Base-by-base conservation (phyloP, 2,329 filamentous ascomycete genomes). In the Tolypocladium paradoxum region DNA sequence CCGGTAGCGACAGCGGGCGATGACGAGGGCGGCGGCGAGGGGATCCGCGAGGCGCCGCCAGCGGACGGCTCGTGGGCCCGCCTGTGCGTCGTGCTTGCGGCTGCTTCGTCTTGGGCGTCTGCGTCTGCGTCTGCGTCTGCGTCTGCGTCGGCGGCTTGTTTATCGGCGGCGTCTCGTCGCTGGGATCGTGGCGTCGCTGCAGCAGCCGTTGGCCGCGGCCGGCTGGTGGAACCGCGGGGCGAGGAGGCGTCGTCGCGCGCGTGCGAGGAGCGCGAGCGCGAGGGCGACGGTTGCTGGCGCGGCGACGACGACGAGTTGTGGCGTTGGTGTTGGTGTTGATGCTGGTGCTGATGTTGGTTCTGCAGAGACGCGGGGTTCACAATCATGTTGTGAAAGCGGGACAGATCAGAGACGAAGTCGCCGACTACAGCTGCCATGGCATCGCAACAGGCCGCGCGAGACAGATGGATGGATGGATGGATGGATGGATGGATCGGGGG, bases 391-490 rank as follows among this genome's bases (percentile, higher is more conserved):
- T 83, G 81, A 71, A 86, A 85, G 72, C 83, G 80, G 63, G 81
- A 77, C 62, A 84, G 77, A 72, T 89, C 84, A 70, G 87, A 80
- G 72, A 84, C 82, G 74, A 84, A 84, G 75, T 92, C 88, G 69
- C 79, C 79, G 62, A 84, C 78, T 70, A 84, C 69, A 70, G 81
- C 76, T 65, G 81, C 82, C 82, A 85, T 84, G 72, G 69, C 76
- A 74, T 73, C 62, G 66, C 57, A 55, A 27, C 52, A 47, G 34
- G 53, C 53, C 52, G 37, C 45, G 50, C 5, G 22, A 51, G 35
- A 27, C 27, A 12, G n/a, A 8, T 29, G 33, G 16, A 18, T 35
- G n/a, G 24, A 22, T 29, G 40, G 27, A 35, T 40, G 14, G 35
- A 22, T 22, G 29, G 48, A 34, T 24, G n/a, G 38, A 49, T n/a